A percentile compares a stretch with the other conserved stretches of the same genome.
Conservation (phyloP, 768 basidiomycete genomes). For the Hirschioporus abietinus region DNA sequence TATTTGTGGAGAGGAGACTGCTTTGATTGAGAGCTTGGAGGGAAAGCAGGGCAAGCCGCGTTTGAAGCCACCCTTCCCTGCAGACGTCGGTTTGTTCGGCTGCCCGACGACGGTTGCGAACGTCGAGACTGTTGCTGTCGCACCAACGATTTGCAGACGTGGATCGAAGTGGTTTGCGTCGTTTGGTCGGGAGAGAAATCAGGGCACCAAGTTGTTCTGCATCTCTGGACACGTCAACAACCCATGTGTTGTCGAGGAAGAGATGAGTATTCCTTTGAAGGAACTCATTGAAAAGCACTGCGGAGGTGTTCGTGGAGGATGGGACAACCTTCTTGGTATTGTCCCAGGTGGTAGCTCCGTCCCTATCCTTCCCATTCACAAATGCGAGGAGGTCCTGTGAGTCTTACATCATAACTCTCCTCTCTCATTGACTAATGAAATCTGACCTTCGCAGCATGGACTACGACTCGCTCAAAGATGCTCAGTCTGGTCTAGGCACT, state of each 20-base stretch:
- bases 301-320: conserved; percentile 90
- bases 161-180: conserved; percentile 87
- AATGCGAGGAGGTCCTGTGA: conserved; percentile 84
- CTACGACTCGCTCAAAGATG: conserved; percentile 95
- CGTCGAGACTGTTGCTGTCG: conserved; percentile 97
- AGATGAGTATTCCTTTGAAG: conserved; percentile 95
- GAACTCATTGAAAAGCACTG: conserved; percentile 97
- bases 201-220: conserved; percentile 96
- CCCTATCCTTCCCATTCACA: conserved; percentile 80
- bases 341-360: conserved; percentile 95
- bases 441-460: conserved; percentile 68
- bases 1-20: conserved; percentile 98
- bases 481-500: conserved; percentile 93
- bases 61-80: conserved; percentile 97
- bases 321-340: conserved; percentile 97
- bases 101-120: conserved; percentile 98
- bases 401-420: conserved; percentile 26
- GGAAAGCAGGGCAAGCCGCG: conserved; percentile 98
- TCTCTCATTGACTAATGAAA: background rate
- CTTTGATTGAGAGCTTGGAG: conserved; percentile 93
- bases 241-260: conserved; percentile 96
- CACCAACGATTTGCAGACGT: conserved; percentile 91
- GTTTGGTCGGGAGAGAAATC: conserved; percentile 89
- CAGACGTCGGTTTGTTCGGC: conserved; percentile 95
- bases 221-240: conserved; percentile 98